Evolutionary conservation across 441 rosid species (phyloP).

Genomic region (Daphne laureola): DNA sequence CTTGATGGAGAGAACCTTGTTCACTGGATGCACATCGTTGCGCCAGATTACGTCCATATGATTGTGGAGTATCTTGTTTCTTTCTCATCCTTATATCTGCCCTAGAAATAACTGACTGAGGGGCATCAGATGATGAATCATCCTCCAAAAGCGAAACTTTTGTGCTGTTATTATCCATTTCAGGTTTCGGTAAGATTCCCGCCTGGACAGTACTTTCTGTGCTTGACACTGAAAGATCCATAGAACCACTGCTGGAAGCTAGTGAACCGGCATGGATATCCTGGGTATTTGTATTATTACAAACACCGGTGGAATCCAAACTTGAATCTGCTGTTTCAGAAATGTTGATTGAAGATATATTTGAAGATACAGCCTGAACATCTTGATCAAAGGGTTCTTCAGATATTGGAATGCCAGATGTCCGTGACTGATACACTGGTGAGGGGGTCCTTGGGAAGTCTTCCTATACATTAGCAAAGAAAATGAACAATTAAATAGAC

Average conservation of each 20-base stretch:
- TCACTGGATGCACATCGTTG: conserved; percentile 35
- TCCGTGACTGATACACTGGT: conserved; percentile 71
- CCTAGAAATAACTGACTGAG: conserved; percentile 32
- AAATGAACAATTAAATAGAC: conserved; percentile 7
- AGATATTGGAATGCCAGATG: conserved; percentile 50
- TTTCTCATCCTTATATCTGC: conserved; percentile 33
- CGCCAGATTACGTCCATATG: conserved; percentile 43
- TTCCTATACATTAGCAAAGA: conserved; percentile 34
- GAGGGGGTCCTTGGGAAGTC: conserved; percentile 72
- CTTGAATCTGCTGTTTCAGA: conserved; percentile 40
- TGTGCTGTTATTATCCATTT: conserved; percentile 28
- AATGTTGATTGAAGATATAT: conserved; percentile 40
- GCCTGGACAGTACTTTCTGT: conserved; percentile 24
- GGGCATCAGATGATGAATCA: conserved; percentile 29
- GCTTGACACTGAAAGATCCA: conserved; percentile 25
- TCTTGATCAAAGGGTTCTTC: conserved; percentile 49
- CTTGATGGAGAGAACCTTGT: conserved; percentile 35
- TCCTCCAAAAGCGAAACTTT: conserved; percentile 32
- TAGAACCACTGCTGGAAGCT: conserved; percentile 35
- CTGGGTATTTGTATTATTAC: conserved; percentile 21
- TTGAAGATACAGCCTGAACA: conserved; percentile 36
- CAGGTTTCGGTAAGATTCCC: conserved; percentile 21
- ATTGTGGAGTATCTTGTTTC: conserved; percentile 53
- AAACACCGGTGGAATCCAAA: conserved; percentile 35
- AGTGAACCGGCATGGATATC: conserved; percentile 40